Conservation (phyloP, 108 stramenopile genomes). For the Cylindrotheca closterium region DNA sequence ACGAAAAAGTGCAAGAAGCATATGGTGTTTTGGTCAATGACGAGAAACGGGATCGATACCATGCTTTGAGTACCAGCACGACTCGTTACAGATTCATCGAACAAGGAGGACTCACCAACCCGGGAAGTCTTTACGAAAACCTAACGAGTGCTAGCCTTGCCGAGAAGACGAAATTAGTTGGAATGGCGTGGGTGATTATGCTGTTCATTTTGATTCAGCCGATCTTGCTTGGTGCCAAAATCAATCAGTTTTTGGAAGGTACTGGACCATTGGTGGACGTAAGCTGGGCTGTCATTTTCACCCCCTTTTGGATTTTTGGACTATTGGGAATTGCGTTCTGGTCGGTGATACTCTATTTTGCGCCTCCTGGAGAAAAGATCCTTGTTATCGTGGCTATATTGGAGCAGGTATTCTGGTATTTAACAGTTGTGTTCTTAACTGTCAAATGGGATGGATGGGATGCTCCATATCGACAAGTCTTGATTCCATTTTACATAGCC, state of each 20-base stretch:
- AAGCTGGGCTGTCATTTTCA: slow-evolving; percentile 54
- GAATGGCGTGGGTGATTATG: slow-evolving; percentile 42
- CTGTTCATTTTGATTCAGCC: slow-evolving; percentile 62
- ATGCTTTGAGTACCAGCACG: slow-evolving; percentile 22
- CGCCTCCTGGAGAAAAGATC: slow-evolving; percentile 23
- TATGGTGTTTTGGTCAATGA: slow-evolving; percentile 60
- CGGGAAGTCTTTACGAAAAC: slow-evolving; percentile 61
- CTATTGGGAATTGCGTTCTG: slow-evolving; percentile 25
- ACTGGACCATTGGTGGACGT: slow-evolving; percentile 48
- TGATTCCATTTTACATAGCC: slow-evolving; percentile 36
- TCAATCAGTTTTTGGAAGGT: slow-evolving; percentile 62
- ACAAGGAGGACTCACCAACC: slow-evolving; percentile 50
- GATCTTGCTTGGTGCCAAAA: slow-evolving; percentile 71
- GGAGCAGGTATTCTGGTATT: slow-evolving; percentile 49
- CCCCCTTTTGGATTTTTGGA: slow-evolving; percentile 66
- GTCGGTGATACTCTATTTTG: slow-evolving; percentile 2
- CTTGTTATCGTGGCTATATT: slow-evolving; percentile 22
- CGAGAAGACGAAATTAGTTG: slow-evolving; percentile 64
- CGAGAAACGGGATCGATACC: slow-evolving; percentile 58
- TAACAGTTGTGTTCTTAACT: slow-evolving; percentile 39
- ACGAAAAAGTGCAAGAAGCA: slow-evolving; percentile 78
- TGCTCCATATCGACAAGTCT: slow-evolving; percentile 18
- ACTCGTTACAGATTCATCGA: slow-evolving; percentile 40
- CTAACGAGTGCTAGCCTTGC: slow-evolving; percentile 42
- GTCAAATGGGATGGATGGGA: slow-evolving; percentile 24